Conservation (phyloP, 169 alveolate genomes). For the Theileria equi region DNA sequence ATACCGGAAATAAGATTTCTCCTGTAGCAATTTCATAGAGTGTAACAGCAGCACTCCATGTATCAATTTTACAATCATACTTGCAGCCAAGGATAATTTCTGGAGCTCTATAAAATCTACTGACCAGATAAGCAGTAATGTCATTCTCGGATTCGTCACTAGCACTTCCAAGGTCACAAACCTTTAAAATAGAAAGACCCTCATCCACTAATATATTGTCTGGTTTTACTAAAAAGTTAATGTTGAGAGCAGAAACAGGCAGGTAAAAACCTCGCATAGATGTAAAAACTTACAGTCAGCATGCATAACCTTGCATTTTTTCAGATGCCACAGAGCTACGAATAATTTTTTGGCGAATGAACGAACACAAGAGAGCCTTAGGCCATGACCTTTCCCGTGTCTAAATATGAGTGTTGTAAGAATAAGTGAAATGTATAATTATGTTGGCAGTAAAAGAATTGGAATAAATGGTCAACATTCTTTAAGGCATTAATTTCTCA, state of each 20-base stretch:
- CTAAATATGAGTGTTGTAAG: constrained; percentile 23
- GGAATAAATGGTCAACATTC: background rate
- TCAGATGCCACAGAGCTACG: constrained; percentile 80
- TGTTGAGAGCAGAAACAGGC: background rate
- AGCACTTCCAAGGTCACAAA: constrained; percentile 97
- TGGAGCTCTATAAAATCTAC: constrained; percentile 97
- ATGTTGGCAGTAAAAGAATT: background rate
- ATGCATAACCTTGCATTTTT: constrained; percentile 78
- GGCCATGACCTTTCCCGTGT: constrained; percentile 80
- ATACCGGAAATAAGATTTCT: constrained; percentile 89
- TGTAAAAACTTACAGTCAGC: constrained; percentile 77
- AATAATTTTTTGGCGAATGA: constrained; percentile 81
- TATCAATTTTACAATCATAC: constrained; percentile 89
- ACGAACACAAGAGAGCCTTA: constrained; percentile 76
- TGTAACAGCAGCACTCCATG: constrained; percentile 96
- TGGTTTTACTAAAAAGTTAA: constrained; percentile 82
- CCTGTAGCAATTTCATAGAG: constrained; percentile 97
- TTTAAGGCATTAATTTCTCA: constrained; percentile 6
- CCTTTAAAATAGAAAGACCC: constrained; percentile 82
- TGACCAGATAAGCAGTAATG: constrained; percentile 89
- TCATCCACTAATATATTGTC: constrained; percentile 91
- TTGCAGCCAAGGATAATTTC: constrained; percentile 93
- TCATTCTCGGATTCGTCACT: constrained; percentile 84
- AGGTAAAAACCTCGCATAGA: background rate
- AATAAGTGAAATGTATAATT: background rate